phyloP scores from a whole-genome alignment of 1,284 basidiomycete species.

The Cerioporus squamosus region DNA sequence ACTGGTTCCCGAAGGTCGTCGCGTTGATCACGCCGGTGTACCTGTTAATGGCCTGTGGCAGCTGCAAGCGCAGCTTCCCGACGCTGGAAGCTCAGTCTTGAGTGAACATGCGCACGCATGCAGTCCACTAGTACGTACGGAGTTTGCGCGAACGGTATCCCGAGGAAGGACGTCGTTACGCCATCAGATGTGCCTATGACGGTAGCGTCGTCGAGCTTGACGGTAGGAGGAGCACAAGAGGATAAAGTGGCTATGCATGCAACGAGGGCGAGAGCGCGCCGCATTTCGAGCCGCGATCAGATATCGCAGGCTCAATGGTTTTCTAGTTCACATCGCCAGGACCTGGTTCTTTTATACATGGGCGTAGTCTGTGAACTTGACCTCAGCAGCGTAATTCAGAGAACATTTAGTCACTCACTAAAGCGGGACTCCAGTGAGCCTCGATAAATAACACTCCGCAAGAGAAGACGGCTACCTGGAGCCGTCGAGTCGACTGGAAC shows the following conservation, averaged over 20 bases:
- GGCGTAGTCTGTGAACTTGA: too few species aligned
- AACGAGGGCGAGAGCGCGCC: background rate
- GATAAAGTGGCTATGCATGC: background rate
- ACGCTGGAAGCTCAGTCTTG: conserved; percentile 8
- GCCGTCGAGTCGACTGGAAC: too few species aligned
- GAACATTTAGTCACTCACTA: too few species aligned
- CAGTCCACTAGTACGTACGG: conserved; percentile 33
- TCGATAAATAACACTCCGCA: too few species aligned
- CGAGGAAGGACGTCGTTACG: conserved; percentile 45
- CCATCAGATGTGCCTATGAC: conserved; percentile 13
- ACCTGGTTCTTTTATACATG: too few species aligned
- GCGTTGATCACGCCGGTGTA: conserved; percentile 46
- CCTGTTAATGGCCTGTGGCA: conserved; percentile 44
- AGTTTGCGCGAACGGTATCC: conserved; percentile 56
- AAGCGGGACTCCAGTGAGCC: too few species aligned
- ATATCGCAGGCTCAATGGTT: too few species aligned
- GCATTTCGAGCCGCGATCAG: background rate
- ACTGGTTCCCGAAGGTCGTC: conserved; percentile 48
- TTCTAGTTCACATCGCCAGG: too few species aligned
- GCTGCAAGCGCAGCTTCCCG: conserved; percentile 43
- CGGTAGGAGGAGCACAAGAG: background rate
- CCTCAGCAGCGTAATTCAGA: too few species aligned
- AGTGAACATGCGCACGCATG: too few species aligned
- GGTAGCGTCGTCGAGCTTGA: conserved; percentile 2
- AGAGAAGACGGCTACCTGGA: too few species aligned